A percentile compares a stretch with the other conserved stretches of the same genome.
phyloP scores from a whole-genome alignment of 1,139 yeast species.

The Debaryomycetaceae sp. region DNA sequence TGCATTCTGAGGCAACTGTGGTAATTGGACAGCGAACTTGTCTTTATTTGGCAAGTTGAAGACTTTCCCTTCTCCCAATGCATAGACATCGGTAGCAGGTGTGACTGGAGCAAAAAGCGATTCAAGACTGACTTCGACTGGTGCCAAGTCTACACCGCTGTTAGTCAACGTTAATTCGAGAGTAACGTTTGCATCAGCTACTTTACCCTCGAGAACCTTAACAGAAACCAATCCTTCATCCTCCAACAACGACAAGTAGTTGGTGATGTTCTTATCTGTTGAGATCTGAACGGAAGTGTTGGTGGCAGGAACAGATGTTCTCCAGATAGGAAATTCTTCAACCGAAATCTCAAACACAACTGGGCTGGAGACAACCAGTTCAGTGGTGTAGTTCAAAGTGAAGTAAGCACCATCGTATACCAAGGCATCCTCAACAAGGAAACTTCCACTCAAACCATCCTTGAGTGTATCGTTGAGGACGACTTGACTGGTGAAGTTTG shows the following conservation, averaged over 20 bases:
- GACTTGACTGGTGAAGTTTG: neutral
- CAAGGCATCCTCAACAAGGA: conserved; percentile 13
- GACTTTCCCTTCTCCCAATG: conserved; percentile 11
- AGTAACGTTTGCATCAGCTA: conserved; percentile 11
- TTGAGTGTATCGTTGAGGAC: conserved; percentile 14
- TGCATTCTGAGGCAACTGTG: conserved; percentile 14
- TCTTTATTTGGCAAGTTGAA: conserved; percentile 10
- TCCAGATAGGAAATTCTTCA: conserved; percentile 20
- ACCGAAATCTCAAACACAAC: conserved; percentile 18
- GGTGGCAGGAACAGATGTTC: conserved; percentile 20
- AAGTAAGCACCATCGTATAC: conserved; percentile 19
- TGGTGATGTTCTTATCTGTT: conserved; percentile 19
- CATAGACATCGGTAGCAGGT: conserved; percentile 11
- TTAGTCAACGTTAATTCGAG: conserved; percentile 16
- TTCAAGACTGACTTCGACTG: neutral
- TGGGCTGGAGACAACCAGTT: conserved; percentile 5
- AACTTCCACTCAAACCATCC: conserved; percentile 11
- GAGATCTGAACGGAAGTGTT: conserved; percentile 14
- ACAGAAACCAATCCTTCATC: conserved; percentile 10
- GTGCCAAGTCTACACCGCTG: conserved; percentile 8
- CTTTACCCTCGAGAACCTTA: conserved; percentile 16
- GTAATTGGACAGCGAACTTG: conserved; percentile 10
- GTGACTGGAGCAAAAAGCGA: conserved; percentile 10
- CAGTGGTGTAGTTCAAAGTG: conserved; percentile 19
- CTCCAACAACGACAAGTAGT: conserved; percentile 15